Percentiles rank a stretch among this genome's conserved stretches.
Conservation (phyloP, 345 rosid species). For the Carallia pectinifolia region DNA sequence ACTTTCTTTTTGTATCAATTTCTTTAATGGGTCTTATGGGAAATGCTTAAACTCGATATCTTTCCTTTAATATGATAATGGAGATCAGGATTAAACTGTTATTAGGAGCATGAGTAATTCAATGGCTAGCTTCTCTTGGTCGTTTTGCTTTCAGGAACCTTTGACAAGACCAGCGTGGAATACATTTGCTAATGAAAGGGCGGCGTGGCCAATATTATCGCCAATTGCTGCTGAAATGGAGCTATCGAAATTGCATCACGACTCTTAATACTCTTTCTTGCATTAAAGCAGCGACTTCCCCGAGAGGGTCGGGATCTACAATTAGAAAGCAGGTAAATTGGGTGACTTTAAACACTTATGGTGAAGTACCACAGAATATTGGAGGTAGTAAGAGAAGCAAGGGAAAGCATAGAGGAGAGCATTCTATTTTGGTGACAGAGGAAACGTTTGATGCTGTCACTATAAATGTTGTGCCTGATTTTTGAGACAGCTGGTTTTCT, state of each 20-base stretch:
- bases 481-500: conserved; percentile 20
- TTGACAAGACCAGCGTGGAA: conserved; percentile 75
- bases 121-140: not conserved
- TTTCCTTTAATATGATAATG: not conserved
- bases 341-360: conserved; percentile 29
- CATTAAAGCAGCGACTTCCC: conserved; percentile 44
- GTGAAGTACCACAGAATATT: conserved; percentile 42
- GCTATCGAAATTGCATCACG: conserved; percentile 61
- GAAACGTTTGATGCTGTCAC: conserved; percentile 21
- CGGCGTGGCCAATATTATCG: conserved; percentile 43
- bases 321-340: too few relatives aligned
- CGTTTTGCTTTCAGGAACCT: conserved; percentile 52
- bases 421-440: conserved; percentile 17
- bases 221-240: conserved; percentile 85
- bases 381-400: conserved; percentile 25
- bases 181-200: conserved; percentile 55
- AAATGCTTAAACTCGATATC: not conserved
- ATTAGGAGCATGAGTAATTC: too few relatives aligned
- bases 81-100: too few relatives aligned
- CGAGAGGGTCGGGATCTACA: not conserved
- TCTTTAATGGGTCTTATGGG: not conserved
- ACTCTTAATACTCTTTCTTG: conserved; percentile 52
- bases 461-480: conserved; percentile 45
- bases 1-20: not conserved
- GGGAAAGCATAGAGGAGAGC: conserved; percentile 18